Evolutionary conservation across 768 basidiomycete genomes (phyloP).

Genomic region (Lactarius trivialis): DNA sequence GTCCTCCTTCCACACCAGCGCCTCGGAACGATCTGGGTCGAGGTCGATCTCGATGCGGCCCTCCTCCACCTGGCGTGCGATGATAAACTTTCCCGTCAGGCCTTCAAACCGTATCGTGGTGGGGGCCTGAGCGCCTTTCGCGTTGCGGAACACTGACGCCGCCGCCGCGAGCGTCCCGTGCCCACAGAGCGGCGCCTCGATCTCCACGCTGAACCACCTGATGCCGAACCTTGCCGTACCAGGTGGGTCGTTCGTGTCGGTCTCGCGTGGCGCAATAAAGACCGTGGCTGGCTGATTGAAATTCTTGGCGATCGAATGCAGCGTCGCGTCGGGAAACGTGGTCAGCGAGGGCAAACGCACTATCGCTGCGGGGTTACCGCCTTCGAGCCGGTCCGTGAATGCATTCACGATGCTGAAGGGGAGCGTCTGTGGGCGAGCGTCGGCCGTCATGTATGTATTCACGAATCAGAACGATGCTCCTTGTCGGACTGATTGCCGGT

Average conservation of each 20-base stretch:
- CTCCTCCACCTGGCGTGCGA: constrained; percentile 16
- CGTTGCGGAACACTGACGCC: background rate
- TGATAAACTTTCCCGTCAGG: background rate
- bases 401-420: constrained; percentile 29
- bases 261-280: constrained; percentile 16
- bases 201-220: constrained; percentile 28
- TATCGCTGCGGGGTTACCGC: constrained; percentile 32
- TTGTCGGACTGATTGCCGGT: too few relatives aligned
- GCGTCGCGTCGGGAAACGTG: constrained; percentile 17
- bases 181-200: constrained; percentile 29
- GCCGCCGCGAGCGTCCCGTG: constrained; percentile 32
- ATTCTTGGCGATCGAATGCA: constrained; percentile 21
- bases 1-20: constrained; percentile 5
- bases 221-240: constrained; percentile 20
- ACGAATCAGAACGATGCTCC: too few relatives aligned
- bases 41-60: constrained; percentile 17
- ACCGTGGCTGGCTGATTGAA: constrained; percentile 26
- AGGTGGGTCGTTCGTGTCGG: background rate
- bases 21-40: constrained; percentile 2
- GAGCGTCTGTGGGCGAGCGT: constrained; percentile 4
- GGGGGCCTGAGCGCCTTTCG: background rate
- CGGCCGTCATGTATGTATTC: background rate
- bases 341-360: constrained; percentile 24
- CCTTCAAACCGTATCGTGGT: constrained; percentile 10
- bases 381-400: constrained; percentile 28